Evolutionary conservation across 2,329 filamentous ascomycete genomes (phyloP), one percentile per base, ranked within the genome.

Genomic region (Harringtonia aguacate): DNA sequence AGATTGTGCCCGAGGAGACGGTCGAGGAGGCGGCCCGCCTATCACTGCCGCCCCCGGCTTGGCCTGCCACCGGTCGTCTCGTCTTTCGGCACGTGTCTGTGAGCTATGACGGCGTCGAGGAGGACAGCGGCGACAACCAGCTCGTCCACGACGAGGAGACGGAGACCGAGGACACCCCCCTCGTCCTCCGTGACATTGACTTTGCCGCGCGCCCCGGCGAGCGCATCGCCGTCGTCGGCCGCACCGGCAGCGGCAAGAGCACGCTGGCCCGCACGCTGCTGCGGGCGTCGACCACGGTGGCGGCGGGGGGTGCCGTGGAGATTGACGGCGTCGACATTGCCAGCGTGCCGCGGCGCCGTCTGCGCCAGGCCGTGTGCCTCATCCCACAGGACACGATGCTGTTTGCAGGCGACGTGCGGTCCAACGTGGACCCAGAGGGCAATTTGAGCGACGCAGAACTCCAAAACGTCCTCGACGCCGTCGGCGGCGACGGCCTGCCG

Each of bases 361-460:
- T 95, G 53, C 81, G 89, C 44, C 83, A 92, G 62, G 83, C 85
- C 39, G 90, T 95, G 54, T 94, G 89, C 1, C 94, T 95, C 62
- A 88, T 95, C 40, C 89, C 89, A 27, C 89, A 95, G 66, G 89
- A 95, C 58, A 87, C 84, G 45, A 94, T 87, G 0, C 70, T 95
- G 1, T 94, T 95, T 63, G 86, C 80, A 1, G 87, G 87, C 28
- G 18, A 22, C 20, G 20, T 41, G 12, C 28, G 20, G 12, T 4
- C 5, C 39, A 41, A 41, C 30, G 10, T 41, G 27, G n/a, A n/a
- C n/a, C n/a, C n/a, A n/a, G n/a, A n/a, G n/a, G n/a, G n/a, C n/a
- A n/a, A n/a, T n/a, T n/a, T n/a, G n/a, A 18, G 55, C 49, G n/a
- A 53, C 59, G 4, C 55, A 17, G 29, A 41, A 6, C n/a, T 41